Conservation (phyloP, 768 basidiomycete genomes). For the Boletus sensibilis region DNA sequence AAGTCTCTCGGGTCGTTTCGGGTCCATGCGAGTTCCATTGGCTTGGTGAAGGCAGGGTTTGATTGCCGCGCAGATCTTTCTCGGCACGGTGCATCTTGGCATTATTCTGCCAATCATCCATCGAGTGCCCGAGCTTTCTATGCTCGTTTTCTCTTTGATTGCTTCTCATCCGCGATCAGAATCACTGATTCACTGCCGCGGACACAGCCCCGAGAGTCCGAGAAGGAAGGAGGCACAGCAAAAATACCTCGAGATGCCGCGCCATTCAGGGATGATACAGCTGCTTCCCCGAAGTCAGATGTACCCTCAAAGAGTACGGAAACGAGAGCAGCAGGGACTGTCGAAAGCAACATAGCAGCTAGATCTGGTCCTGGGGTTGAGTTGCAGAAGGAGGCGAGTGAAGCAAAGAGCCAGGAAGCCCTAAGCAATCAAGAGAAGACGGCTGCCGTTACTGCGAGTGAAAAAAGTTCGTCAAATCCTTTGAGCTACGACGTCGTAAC, state of each 20-base stretch:
- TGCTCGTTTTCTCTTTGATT: background rate
- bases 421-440: background rate
- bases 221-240: background rate
- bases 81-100: background rate
- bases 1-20: background rate
- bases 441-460: background rate
- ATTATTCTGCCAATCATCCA: background rate
- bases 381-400: background rate
- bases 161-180: background rate
- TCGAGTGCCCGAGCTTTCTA: background rate
- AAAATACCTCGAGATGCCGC: background rate
- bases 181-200: conserved; percentile 6
- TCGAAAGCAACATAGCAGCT: background rate
- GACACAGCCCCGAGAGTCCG: conserved; percentile 2
- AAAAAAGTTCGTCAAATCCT: conserved; percentile 11
- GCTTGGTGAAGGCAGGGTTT: background rate
- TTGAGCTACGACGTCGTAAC: background rate
- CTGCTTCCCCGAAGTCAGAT: background rate
- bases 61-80: background rate
- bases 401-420: background rate
- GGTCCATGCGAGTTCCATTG: background rate
- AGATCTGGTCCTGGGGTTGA: background rate
- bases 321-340: background rate
- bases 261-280: background rate
- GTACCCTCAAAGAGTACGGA: background rate